phyloP scores from a whole-genome alignment of 108 stramenopile genomes.

The Chaetoceros muelleri region DNA sequence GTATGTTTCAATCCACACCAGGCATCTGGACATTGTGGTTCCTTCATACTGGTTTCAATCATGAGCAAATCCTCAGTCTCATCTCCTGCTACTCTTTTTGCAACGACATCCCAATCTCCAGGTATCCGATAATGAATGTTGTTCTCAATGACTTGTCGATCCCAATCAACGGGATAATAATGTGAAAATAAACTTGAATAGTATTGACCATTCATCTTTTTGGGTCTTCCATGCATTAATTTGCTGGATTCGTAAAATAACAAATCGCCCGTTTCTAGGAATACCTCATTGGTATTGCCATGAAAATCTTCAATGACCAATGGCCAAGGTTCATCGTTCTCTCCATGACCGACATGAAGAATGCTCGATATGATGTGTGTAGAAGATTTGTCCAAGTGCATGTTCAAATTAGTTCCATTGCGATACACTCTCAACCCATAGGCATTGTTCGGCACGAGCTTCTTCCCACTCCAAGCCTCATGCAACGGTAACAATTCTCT shows the following conservation, averaged over 20 bases:
- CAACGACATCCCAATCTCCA: slow-evolving; percentile 26
- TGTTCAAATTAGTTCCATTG: slow-evolving; percentile 34
- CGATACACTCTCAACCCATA: slow-evolving; percentile 44
- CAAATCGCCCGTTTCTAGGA: slow-evolving; percentile 65
- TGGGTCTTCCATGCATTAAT: slow-evolving; percentile 73
- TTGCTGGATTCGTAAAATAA: slow-evolving; percentile 79
- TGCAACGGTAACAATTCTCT: slow-evolving; percentile 17
- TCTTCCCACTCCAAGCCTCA: slow-evolving; percentile 25
- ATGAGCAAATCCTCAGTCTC: slow-evolving; percentile 23
- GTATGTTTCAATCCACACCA: slow-evolving; percentile 54
- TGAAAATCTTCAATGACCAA: slow-evolving; percentile 48
- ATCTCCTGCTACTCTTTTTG: slow-evolving; percentile 1
- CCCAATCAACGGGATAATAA: slow-evolving; percentile 53
- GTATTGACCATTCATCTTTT: slow-evolving; percentile 51
- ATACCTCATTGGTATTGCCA: slow-evolving; percentile 42
- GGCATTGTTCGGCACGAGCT: slow-evolving; percentile 24
- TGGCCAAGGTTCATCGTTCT: slow-evolving; percentile 69
- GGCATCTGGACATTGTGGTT: slow-evolving; percentile 51
- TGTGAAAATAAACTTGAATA: slow-evolving; percentile 67
- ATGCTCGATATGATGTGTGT: slow-evolving; percentile 43
- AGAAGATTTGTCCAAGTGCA: slow-evolving; percentile 44
- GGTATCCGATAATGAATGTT: slow-evolving; percentile 55
- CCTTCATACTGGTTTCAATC: slow-evolving; percentile 46
- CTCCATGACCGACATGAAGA: slow-evolving; percentile 42
- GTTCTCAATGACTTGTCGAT: slow-evolving; percentile 24